Evolutionary conservation across 176 grass and related monocot genomes (phyloP), one percentile per base, ranked within the genome.

Genomic region (Raddia guianensis): DNA sequence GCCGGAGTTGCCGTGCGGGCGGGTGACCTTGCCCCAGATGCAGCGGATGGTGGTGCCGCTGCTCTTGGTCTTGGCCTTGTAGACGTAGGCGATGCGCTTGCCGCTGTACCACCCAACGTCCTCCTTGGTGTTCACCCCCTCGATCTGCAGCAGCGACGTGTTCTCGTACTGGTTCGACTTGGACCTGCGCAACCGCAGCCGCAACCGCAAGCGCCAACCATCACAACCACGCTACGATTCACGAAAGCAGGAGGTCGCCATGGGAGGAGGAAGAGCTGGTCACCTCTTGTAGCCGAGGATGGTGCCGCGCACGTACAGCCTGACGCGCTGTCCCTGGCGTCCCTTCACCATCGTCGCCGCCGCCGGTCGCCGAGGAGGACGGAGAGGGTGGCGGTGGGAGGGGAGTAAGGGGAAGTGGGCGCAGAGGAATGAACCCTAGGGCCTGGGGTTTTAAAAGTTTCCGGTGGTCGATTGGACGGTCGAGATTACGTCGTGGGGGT

Each of bases 61-160:
- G 45, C 85, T 88, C 83, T 82, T 97, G 61, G 90, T 81, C 87
- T 88, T 88, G 67, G 86, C 92, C 92, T 87, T 94, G 89, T 94
- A 94, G 61, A 94, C 54, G 74, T 94, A 91, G 9, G 92, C 92
- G 79, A 93, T 82, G 55, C 80, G 70, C 87, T 89, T 93, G 74
- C 90, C 85, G 49, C 85, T 75, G 85, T 97, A 93, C 76, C 80
- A 93, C 1, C 76, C 73, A 3, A 91, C 90, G 35, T 89, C 87
- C 61, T 93, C 90, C 82, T 90, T 89, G 18, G 76, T 93, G 90
- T 50, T 91, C 54, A 97, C 83, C 27, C 80, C 90, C 63, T 94
- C 86, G 48, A 90, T 86, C 82, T 89, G 88, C 49, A 89, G 79
- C 75, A 93, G 63, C 57, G 88, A 97, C 12, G 86, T 93, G 85